Percentiles rank a stretch among this genome's conserved stretches.
Conservation (phyloP, 2,329 filamentous ascomycete genomes). For the Mycosphaerelloides madeirae region DNA sequence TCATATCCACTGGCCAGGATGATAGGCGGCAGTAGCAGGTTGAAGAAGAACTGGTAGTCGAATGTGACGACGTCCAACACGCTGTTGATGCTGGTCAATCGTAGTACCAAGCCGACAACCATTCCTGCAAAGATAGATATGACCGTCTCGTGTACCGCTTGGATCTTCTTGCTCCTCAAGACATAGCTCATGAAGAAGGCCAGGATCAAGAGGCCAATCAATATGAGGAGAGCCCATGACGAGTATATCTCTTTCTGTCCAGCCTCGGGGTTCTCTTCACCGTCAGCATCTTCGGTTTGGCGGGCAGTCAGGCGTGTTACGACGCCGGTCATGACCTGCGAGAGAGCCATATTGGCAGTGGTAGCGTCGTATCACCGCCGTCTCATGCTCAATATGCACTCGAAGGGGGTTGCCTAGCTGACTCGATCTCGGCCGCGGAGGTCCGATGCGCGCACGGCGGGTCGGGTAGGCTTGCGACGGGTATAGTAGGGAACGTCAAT, state of each 20-base stretch:
- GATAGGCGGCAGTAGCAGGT: conserved; percentile 94
- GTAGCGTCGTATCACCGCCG: conserved; percentile 13
- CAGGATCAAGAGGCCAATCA: conserved; percentile 87
- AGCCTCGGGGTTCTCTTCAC: conserved; percentile 64
- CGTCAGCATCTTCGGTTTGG: conserved; percentile 45
- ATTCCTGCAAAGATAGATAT: conserved; percentile 98
- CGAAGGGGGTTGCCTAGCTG: too few species aligned
- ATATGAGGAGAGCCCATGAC: conserved; percentile 96
- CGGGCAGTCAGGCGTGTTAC: conserved; percentile 32
- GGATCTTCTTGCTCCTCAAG: conserved; percentile 92
- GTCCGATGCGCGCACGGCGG: too few species aligned
- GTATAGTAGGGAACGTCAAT: too few species aligned
- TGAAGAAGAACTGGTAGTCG: conserved; percentile 99
- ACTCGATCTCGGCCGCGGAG: too few species aligned
- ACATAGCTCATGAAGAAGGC: conserved; percentile 97
- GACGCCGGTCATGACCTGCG: conserved; percentile 12
- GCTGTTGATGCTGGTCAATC: conserved; percentile 73
- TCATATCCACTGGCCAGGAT: conserved; percentile 97
- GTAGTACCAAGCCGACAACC: conserved; percentile 85
- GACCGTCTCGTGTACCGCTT: conserved; percentile 96
- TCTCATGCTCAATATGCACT: conserved; percentile 9
- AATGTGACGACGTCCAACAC: conserved; percentile 92
- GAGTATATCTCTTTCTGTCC: conserved; percentile 90
- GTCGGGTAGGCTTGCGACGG: too few species aligned
- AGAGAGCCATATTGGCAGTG: too few species aligned